These are phyloP conservation scores for Croton setiger DNA, from an alignment of 441 rosid species.

Conservation along the genomic window DNA sequence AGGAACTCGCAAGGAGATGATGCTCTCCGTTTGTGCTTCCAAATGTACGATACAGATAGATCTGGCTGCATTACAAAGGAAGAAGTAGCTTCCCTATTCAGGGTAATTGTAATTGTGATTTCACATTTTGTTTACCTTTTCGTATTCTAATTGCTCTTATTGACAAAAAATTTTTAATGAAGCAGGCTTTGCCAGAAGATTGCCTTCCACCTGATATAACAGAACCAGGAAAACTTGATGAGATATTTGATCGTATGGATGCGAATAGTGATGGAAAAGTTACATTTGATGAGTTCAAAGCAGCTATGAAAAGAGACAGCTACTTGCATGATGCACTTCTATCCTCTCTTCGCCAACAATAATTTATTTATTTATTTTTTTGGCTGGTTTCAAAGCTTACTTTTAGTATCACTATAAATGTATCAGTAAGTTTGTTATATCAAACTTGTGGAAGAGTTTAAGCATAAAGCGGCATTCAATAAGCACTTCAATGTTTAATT, in stretches of 20 bases:
- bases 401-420: no score
- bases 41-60: constrained; percentile 71
- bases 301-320: constrained; percentile 71
- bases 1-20: constrained; percentile 64
- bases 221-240: constrained; percentile 68
- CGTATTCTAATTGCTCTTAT: neutral
- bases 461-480: no score
- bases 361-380: constrained; percentile 17
- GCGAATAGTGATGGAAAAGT: constrained; percentile 70
- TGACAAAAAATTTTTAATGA: neutral
- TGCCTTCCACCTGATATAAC: constrained; percentile 63
- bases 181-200: constrained; percentile 66
- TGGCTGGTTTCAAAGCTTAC: no score
- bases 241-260: constrained; percentile 67
- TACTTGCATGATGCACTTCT: constrained; percentile 60
- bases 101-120: constrained; percentile 34
- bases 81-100: constrained; percentile 71
- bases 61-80: constrained; percentile 74
- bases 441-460: no score
- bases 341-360: constrained; percentile 60
- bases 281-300: constrained; percentile 73
- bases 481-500: no score
- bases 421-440: no score
- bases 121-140: neutral
- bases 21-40: constrained; percentile 68